phyloP scores from a whole-genome alignment of 2,329 filamentous ascomycete genomes.

The Aspergillus fijiensis region DNA sequence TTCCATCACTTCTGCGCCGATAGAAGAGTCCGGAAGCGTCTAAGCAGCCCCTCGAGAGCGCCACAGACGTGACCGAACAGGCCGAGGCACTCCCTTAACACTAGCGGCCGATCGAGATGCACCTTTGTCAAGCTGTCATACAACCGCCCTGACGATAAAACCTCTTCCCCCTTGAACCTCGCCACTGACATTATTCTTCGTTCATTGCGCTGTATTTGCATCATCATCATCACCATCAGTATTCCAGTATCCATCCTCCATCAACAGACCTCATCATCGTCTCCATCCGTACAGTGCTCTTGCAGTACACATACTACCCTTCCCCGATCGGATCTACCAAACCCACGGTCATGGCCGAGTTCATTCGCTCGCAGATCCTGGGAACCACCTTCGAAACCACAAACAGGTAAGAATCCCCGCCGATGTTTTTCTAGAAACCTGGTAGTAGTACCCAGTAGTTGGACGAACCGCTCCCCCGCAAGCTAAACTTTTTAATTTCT shows the following conservation, averaged over 20 bases:
- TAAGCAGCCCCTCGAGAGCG: not conserved
- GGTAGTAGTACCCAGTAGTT: not conserved
- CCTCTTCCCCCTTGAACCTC: not conserved
- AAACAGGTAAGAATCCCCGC: slow-evolving; percentile 60
- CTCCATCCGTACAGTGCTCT: no score
- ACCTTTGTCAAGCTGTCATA: not conserved
- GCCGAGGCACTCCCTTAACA: not conserved
- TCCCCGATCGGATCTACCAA: not conserved
- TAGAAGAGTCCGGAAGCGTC: not conserved
- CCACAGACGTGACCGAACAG: not conserved
- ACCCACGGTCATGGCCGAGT: slow-evolving; percentile 80
- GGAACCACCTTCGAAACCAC: slow-evolving; percentile 99
- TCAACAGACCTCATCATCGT: no score
- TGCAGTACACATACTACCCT: not conserved
- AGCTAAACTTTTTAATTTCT: slow-evolving; percentile 20
- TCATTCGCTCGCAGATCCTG: slow-evolving; percentile 97
- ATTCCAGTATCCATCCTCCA: no score
- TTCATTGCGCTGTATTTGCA: not conserved
- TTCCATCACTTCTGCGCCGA: not conserved
- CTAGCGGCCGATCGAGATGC: not conserved
- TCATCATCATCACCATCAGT: not conserved
- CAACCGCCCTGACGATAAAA: not conserved
- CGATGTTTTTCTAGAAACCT: not conserved
- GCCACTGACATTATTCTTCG: not conserved
- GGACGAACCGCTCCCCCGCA: not conserved